These are phyloP conservation scores for Tetrahymena elliotti DNA, from an alignment of 73 alveolate species.

Conservation along the genomic window DNA sequence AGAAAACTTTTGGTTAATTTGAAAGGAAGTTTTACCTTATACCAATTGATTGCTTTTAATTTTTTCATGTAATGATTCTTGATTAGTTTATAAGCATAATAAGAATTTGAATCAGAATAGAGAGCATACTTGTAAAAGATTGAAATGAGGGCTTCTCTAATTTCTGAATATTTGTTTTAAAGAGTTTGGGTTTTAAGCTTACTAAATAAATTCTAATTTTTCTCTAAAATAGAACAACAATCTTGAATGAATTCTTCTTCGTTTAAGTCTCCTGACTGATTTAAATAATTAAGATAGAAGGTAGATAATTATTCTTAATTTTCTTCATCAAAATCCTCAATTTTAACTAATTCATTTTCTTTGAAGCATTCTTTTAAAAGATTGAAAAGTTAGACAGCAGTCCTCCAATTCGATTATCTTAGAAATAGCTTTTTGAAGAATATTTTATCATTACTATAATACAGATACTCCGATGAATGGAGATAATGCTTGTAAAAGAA, in stretches of 20 bases:
- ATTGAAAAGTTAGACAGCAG: not conserved
- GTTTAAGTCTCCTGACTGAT: not conserved
- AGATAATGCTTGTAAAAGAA: not conserved
- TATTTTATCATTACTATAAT: not conserved
- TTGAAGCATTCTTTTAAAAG: not conserved
- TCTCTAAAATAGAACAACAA: not conserved
- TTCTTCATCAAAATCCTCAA: not conserved
- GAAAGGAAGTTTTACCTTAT: not conserved
- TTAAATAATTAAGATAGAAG: not conserved
- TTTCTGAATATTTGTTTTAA: not conserved
- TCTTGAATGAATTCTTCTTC: not conserved
- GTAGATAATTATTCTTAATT: not conserved
- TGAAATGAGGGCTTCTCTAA: not conserved
- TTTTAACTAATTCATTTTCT: not conserved
- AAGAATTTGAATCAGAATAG: not conserved
- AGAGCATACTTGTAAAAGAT: not conserved
- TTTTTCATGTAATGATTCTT: not conserved
- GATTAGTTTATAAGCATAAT: not conserved
- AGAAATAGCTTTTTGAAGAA: not conserved
- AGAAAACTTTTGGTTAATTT: no score
- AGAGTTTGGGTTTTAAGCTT: not conserved
- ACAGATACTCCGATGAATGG: not conserved
- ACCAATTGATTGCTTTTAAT: not conserved
- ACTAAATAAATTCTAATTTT: not conserved
- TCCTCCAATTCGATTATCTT: not conserved